Conservation (phyloP, 2,329 filamentous ascomycete genomes). For the Ceratocystis eucalypticola region DNA sequence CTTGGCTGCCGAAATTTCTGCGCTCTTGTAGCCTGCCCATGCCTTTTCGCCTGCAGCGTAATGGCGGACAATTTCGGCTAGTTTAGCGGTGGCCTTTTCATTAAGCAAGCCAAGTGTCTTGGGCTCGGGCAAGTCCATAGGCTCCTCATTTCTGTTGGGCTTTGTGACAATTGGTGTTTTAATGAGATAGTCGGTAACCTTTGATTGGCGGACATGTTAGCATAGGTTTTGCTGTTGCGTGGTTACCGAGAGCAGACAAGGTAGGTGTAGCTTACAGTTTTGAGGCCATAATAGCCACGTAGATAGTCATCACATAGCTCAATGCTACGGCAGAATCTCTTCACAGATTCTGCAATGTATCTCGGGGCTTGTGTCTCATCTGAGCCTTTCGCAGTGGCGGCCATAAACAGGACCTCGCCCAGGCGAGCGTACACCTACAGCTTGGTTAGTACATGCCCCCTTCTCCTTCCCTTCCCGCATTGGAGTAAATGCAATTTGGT, state of each 20-base stretch:
- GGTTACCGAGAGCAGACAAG: neutral
- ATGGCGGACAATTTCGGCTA: slow-evolving; percentile 61
- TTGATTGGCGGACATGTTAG: slow-evolving; percentile 22
- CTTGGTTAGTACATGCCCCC: slow-evolving; percentile 2
- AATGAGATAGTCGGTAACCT: slow-evolving; percentile 41
- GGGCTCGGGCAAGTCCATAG: slow-evolving; percentile 40
- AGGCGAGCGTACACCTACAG: slow-evolving; percentile 71
- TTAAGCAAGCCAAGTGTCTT: slow-evolving; percentile 54
- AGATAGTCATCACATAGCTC: slow-evolving; percentile 90
- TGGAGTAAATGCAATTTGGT: neutral
- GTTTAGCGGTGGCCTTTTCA: slow-evolving; percentile 57
- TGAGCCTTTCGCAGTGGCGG: slow-evolving; percentile 33
- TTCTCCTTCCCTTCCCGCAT: neutral
- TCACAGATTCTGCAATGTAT: slow-evolving; percentile 57
- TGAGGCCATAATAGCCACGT: slow-evolving; percentile 83
- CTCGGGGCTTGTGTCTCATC: slow-evolving; percentile 26
- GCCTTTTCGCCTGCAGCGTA: slow-evolving; percentile 45
- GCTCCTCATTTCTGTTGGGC: slow-evolving; percentile 36
- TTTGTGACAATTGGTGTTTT: slow-evolving; percentile 30
- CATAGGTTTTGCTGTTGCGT: neutral
- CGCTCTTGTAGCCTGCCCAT: slow-evolving; percentile 60
- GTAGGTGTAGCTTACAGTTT: slow-evolving; percentile 42
- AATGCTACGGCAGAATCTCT: slow-evolving; percentile 77
- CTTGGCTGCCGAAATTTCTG: slow-evolving; percentile 58
- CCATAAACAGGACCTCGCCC: slow-evolving; percentile 70